phyloP scores from a whole-genome alignment of 2,329 filamentous ascomycete genomes.

The Ceratocystis ficicola region DNA sequence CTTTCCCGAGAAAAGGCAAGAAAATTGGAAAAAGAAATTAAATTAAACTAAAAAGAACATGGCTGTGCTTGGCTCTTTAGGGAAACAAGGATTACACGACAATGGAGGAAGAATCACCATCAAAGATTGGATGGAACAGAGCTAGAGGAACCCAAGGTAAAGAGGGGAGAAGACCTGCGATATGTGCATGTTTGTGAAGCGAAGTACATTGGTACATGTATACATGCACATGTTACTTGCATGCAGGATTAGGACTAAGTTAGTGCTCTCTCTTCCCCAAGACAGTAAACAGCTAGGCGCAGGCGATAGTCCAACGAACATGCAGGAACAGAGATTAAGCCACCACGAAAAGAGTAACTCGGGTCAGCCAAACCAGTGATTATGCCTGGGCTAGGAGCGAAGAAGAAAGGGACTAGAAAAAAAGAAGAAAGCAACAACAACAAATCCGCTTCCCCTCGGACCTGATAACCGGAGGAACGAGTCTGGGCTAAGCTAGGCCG shows the following conservation, averaged over 20 bases:
- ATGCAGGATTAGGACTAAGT: not conserved
- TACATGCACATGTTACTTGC: not conserved
- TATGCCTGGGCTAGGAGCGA: not conserved
- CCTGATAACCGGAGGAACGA: not conserved
- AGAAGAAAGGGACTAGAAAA: not conserved
- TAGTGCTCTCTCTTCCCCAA: too few species aligned
- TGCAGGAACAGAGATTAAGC: conserved; percentile 2
- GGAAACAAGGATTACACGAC: not conserved
- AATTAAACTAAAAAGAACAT: too few species aligned
- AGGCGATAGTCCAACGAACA: conserved; percentile 2
- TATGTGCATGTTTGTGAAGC: too few species aligned
- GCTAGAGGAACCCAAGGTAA: not conserved
- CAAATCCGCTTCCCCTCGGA: not conserved
- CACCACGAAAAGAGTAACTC: not conserved
- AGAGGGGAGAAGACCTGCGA: not conserved
- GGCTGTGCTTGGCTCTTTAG: not conserved
- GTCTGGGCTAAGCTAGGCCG: too few species aligned
- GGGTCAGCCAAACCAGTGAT: not conserved
- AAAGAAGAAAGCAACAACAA: too few species aligned
- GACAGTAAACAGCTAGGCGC: not conserved
- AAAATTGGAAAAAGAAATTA: too few species aligned
- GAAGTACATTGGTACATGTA: not conserved
- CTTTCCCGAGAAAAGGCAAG: too few species aligned
- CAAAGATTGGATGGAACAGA: not conserved
- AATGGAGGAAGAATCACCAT: not conserved